Conservation (phyloP, 768 basidiomycete species). For the Tylopilus sp. region DNA sequence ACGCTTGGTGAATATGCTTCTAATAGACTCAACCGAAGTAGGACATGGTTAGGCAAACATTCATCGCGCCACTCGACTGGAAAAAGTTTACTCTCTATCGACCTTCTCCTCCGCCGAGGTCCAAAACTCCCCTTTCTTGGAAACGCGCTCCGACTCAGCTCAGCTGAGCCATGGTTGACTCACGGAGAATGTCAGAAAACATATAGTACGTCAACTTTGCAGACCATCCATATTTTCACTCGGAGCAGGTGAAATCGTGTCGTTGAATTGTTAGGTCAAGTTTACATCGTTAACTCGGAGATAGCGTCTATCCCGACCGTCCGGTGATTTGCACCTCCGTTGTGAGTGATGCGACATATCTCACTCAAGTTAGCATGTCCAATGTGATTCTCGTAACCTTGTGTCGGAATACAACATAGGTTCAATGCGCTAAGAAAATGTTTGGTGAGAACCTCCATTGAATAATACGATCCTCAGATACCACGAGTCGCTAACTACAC, state of each 20-base stretch:
- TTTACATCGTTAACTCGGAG: constrained; percentile 22
- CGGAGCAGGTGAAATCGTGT: constrained; percentile 19
- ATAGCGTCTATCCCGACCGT: constrained; percentile 21
- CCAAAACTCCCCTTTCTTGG: constrained; percentile 29
- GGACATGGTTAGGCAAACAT: too few relatives aligned
- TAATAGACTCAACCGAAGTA: too few relatives aligned
- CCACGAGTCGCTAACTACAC: constrained; percentile 5
- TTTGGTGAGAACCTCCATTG: constrained; percentile 11
- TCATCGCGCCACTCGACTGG: too few relatives aligned
- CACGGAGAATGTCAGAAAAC: constrained; percentile 28
- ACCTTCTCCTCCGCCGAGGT: constrained; percentile 26
- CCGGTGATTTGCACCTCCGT: constrained; percentile 3
- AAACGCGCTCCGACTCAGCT: constrained; percentile 22
- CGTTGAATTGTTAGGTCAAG: constrained; percentile 20
- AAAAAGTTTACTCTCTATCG: constrained; percentile 10
- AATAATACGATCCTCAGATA: constrained; percentile 7
- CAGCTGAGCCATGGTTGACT: constrained; percentile 30
- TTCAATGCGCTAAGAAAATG: constrained; percentile 17
- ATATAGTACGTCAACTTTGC: constrained; percentile 25
- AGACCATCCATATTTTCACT: not conserved
- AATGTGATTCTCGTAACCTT: constrained; percentile 10
- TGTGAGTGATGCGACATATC: not conserved
- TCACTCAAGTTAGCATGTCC: not conserved
- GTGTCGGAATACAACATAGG: constrained; percentile 22
- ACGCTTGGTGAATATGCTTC: too few relatives aligned